A percentile compares a stretch with the other conserved stretches of the same genome.
Conservation (phyloP, 176 grass and related monocot species). For the Pharus latifolius region DNA sequence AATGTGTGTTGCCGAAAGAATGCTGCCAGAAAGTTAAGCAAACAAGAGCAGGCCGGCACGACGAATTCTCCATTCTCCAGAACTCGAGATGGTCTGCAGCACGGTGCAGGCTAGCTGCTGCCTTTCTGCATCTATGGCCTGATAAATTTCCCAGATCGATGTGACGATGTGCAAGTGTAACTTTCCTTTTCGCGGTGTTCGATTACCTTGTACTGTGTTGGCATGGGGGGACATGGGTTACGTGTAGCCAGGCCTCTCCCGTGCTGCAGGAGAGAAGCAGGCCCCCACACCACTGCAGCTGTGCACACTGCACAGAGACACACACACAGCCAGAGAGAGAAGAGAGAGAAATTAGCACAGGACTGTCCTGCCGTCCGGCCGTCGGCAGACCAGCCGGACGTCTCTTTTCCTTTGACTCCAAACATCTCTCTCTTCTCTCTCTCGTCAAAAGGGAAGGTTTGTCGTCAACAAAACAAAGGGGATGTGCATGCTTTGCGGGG, state of each 20-base stretch:
- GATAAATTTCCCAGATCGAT: too few relatives aligned
- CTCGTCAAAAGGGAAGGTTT: not conserved
- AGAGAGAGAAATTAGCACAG: not conserved
- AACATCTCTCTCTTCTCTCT: not conserved
- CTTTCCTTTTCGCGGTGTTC: too few relatives aligned
- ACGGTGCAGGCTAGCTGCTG: too few relatives aligned
- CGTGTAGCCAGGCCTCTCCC: constrained; percentile 31
- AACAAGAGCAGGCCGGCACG: too few relatives aligned
- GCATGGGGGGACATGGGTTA: constrained; percentile 4
- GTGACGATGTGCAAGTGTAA: too few relatives aligned
- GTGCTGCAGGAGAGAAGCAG: constrained; percentile 25
- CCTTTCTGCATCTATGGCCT: too few relatives aligned
- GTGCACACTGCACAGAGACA: not conserved
- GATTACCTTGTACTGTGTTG: constrained; percentile 19
- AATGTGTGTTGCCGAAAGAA: too few relatives aligned
- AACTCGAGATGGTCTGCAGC: too few relatives aligned
- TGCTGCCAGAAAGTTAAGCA: too few relatives aligned
- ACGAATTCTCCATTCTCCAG: too few relatives aligned
- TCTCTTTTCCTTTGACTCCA: constrained; percentile 11
- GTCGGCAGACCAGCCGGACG: constrained; percentile 30
- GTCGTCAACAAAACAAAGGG: constrained; percentile 17
- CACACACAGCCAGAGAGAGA: not conserved
- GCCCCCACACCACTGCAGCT: not conserved
- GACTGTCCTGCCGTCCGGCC: constrained; percentile 22
- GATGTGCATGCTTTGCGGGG: not conserved